Evolutionary conservation across 1,284 basidiomycete genomes (phyloP), one percentile per base, ranked within the genome.

Genomic region (Trichosporon ovoides): DNA sequence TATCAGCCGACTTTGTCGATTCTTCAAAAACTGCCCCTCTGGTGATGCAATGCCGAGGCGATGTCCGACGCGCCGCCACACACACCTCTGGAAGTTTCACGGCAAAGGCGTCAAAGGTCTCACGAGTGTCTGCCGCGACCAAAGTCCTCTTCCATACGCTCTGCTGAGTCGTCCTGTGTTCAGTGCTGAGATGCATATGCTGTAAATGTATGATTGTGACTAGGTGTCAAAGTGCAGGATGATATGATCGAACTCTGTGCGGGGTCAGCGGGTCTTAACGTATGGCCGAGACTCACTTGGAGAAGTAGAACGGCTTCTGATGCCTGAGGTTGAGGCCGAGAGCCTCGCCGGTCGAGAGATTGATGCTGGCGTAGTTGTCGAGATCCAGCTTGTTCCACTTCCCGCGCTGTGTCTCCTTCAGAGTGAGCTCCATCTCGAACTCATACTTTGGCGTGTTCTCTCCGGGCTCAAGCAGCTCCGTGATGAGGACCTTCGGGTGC

Each of bases 241-340:
- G 35, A 38, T 65, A 67, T 24, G 66, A 67, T 37, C 61, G 59
- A 2, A 67, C 66, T 40, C 63, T 66, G 56, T 11, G 12, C 19
- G 28, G 28, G 16, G 48, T 63, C 54, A 60, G 54, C 48, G 13
- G n/a, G 7, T 9, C 14, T 7, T 6, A 7, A 9, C 16, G 13
- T 1, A 28, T 3, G n/a, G n/a, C n/a, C 18, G 7, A 6, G 4
- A 72, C 77, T 59, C 61, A 78, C 77, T 89, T 91, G 40, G 91
- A 94, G 76, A 96, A 96, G 85, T 89, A 92, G 74, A 91, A 96
- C 22, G 91, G 85, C 60, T 89, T 82, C 72, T 92, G 89, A 68
- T 93, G 86, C 71, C 88, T 89, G 66, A 94, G 78, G 9, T 83
- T 81, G 48, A 95, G 78, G n/a, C 87, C 84, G 19, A 83, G 75